A percentile compares a stretch with the other conserved stretches of the same genome.
Conservation (phyloP, 257 asterid genomes). For the Lavandula angustifolia region DNA sequence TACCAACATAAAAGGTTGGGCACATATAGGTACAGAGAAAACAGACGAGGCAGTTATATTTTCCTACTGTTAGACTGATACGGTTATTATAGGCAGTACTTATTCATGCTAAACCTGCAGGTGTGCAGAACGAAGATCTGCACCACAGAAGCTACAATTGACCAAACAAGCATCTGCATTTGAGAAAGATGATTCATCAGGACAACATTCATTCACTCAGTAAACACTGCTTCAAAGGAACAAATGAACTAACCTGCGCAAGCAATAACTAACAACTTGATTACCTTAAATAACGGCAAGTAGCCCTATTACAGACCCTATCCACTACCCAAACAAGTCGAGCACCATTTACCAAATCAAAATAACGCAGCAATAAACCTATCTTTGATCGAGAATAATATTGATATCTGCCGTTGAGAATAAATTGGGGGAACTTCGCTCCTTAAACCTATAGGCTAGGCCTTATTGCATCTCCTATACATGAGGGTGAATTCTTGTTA, state of each 20-base stretch:
- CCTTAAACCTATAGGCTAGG: neutral
- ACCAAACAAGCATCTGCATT: conserved; percentile 86
- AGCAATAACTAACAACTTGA: neutral
- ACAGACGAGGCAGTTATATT: conserved; percentile 14
- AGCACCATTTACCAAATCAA: neutral
- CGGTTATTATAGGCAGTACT: conserved; percentile 12
- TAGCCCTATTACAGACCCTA: neutral
- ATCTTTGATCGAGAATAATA: neutral
- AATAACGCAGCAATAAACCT: neutral
- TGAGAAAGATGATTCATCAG: conserved; percentile 25
- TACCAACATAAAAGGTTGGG: conserved; percentile 4
- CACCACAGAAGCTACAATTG: conserved; percentile 89
- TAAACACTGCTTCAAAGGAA: conserved; percentile 12
- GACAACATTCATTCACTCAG: conserved; percentile 16
- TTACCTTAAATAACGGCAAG: neutral
- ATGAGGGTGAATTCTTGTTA: neutral
- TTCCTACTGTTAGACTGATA: conserved; percentile 7
- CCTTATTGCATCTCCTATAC: neutral
- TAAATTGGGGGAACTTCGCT: neutral
- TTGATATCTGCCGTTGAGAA: too few relatives aligned
- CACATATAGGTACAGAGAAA: conserved; percentile 11
- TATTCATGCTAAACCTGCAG: conserved; percentile 60
- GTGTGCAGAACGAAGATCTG: conserved; percentile 92
- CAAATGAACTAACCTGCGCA: too few relatives aligned
- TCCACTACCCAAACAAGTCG: neutral